Percentiles rank a stretch among this genome's conserved stretches.
Evolutionary conservation across 768 basidiomycete genomes (phyloP).

Genomic region (Suillus placidus): DNA sequence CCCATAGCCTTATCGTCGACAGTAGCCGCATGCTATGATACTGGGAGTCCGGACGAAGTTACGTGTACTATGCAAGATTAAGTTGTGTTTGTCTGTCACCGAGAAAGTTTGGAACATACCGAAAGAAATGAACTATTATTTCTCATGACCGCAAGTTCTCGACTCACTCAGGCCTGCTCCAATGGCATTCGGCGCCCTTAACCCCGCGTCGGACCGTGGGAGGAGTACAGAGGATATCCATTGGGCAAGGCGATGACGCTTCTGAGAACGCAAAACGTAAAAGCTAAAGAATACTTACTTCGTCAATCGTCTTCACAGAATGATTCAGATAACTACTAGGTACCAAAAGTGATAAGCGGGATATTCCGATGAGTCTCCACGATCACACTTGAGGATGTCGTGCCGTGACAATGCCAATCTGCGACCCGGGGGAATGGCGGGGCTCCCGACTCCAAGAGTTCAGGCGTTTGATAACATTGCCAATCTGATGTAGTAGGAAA

Average conservation of each 20-base stretch:
- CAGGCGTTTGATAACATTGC: background rate
- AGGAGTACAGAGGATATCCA: background rate
- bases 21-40: background rate
- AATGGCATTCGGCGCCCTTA: constrained; percentile 2
- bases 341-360: background rate
- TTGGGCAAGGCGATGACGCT: background rate
- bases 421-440: background rate
- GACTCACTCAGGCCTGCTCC: background rate
- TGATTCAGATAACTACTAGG: background rate
- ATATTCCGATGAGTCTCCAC: background rate
- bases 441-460: background rate
- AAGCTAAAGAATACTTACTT: constrained; percentile 6
- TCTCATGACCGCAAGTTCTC: constrained; percentile 2
- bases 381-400: background rate
- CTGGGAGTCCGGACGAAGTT: no score
- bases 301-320: background rate
- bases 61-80: constrained; percentile 5
- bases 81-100: background rate
- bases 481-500: background rate
- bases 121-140: background rate
- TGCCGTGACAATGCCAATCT: background rate
- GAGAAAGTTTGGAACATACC: constrained; percentile 1
- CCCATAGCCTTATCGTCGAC: background rate
- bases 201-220: constrained; percentile 5
- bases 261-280: constrained; percentile 9